Evolutionary conservation across 2,329 filamentous ascomycete genomes (phyloP).

Genomic region (Cladosporium sp.): DNA sequence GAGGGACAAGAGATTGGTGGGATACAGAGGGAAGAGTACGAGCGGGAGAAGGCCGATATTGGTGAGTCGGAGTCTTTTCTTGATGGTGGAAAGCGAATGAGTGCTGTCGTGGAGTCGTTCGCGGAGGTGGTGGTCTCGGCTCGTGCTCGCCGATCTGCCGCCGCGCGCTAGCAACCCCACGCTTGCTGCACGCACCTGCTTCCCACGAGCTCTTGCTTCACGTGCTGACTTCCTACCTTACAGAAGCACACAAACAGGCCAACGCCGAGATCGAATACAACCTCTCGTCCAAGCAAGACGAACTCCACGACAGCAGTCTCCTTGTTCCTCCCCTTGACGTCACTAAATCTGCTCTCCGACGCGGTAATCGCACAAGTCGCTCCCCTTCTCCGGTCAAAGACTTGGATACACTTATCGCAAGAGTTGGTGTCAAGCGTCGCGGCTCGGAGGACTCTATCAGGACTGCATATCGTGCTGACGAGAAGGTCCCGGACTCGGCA

Average conservation of each 20-base stretch:
- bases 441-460: conserved; percentile 8
- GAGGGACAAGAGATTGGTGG: conserved; percentile 13
- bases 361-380: not conserved
- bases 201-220: not conserved
- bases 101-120: not conserved
- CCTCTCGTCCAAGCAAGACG: not conserved
- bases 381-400: not conserved
- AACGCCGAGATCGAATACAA: not conserved
- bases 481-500: conserved; percentile 5
- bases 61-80: not conserved
- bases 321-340: not conserved
- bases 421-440: conserved; percentile 1
- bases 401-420: not conserved
- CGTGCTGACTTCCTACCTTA: conserved; percentile 4
- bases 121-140: not conserved
- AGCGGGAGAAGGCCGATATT: not conserved
- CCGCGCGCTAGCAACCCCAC: not conserved
- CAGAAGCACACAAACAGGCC: conserved; percentile 9
- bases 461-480: conserved; percentile 4
- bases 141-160: conserved; percentile 5
- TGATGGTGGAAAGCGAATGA: conserved; percentile 5
- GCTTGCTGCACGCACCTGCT: not conserved
- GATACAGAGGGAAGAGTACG: conserved; percentile 1
- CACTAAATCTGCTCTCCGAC: too few species aligned
- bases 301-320: not conserved